phyloP scores from a whole-genome alignment of 371 early-diverging fungal genomes.

The Choanephora cucurbitarum region DNA sequence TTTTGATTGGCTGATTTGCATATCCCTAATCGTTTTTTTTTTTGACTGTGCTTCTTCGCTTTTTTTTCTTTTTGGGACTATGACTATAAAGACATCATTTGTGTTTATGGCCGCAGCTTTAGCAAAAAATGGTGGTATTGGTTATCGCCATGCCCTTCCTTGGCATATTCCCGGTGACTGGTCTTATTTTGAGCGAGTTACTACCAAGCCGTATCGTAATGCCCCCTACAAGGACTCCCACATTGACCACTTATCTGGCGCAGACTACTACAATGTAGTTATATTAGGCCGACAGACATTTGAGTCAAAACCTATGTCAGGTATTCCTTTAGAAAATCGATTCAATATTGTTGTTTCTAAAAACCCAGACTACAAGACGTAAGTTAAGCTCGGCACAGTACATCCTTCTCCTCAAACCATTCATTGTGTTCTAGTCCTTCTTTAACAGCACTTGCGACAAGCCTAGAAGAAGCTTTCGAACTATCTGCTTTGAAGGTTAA shows the following conservation, averaged over 20 bases:
- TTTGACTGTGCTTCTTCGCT: background rate
- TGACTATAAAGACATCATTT: slow-evolving; percentile 16
- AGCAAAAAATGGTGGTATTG: slow-evolving; percentile 73
- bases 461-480: slow-evolving; percentile 21
- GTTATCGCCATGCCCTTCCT: slow-evolving; percentile 69
- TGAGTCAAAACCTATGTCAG: slow-evolving; percentile 81
- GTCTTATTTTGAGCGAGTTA: slow-evolving; percentile 72
- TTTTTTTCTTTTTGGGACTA: background rate
- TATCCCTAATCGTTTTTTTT: too few species aligned
- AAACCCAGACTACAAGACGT: slow-evolving; percentile 53
- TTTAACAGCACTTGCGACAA: slow-evolving; percentile 11
- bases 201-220: slow-evolving; percentile 47
- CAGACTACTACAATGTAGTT: slow-evolving; percentile 64
- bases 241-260: slow-evolving; percentile 3
- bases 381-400: slow-evolving; percentile 12
- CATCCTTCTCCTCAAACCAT: background rate
- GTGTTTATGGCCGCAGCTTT: slow-evolving; percentile 75
- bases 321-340: slow-evolving; percentile 73
- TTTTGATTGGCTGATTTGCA: too few species aligned
- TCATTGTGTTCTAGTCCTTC: background rate
- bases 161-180: slow-evolving; percentile 90
- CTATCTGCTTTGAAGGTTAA: slow-evolving; percentile 8
- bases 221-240: background rate
- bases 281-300: slow-evolving; percentile 91
- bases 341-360: slow-evolving; percentile 86